These are phyloP conservation scores for Apiotrichum laibachii DNA, from an alignment of 1,284 basidiomycete genomes.

Conservation along the genomic window DNA sequence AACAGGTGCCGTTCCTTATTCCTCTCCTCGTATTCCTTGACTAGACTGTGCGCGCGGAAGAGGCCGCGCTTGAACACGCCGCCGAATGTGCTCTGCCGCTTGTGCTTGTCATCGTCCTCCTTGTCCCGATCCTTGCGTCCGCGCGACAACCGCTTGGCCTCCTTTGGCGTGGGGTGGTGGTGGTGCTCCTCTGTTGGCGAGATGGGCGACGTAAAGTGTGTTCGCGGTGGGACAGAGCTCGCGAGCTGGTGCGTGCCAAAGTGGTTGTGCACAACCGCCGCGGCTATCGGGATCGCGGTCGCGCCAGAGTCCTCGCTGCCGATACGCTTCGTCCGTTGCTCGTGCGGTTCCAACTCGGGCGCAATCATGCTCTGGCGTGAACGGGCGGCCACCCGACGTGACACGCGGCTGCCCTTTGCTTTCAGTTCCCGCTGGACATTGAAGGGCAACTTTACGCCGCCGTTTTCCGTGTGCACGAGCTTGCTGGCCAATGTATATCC, in stretches of 20 bases:
- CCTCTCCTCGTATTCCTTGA: slow-evolving; percentile 36
- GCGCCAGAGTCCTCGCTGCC: slow-evolving; percentile 5
- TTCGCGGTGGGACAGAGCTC: not conserved
- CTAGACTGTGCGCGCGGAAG: slow-evolving; percentile 30
- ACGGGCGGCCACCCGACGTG: slow-evolving; percentile 15
- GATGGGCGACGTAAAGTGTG: not conserved
- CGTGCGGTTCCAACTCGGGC: not conserved
- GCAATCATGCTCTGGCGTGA: slow-evolving; percentile 17
- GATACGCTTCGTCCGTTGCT: slow-evolving; percentile 2
- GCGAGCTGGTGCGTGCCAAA: slow-evolving; percentile 18
- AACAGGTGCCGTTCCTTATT: slow-evolving; percentile 16
- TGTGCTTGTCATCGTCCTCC: slow-evolving; percentile 27
- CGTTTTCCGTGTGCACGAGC: slow-evolving; percentile 41
- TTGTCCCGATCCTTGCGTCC: slow-evolving; percentile 10
- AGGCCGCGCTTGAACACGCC: slow-evolving; percentile 43
- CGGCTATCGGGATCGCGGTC: slow-evolving; percentile 8
- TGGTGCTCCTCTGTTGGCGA: slow-evolving; percentile 18
- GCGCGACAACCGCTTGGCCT: slow-evolving; percentile 13
- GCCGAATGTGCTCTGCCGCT: slow-evolving; percentile 26
- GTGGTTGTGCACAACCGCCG: not conserved
- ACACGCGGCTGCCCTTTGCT: slow-evolving; percentile 15
- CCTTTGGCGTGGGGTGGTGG: slow-evolving; percentile 11
- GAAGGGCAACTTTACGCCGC: slow-evolving; percentile 42
- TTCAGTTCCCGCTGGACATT: slow-evolving; percentile 19
- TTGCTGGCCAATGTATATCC: slow-evolving; percentile 36